Base-by-base conservation (phyloP, 768 basidiomycete genomes). In the Lepiota venenata region DNA sequence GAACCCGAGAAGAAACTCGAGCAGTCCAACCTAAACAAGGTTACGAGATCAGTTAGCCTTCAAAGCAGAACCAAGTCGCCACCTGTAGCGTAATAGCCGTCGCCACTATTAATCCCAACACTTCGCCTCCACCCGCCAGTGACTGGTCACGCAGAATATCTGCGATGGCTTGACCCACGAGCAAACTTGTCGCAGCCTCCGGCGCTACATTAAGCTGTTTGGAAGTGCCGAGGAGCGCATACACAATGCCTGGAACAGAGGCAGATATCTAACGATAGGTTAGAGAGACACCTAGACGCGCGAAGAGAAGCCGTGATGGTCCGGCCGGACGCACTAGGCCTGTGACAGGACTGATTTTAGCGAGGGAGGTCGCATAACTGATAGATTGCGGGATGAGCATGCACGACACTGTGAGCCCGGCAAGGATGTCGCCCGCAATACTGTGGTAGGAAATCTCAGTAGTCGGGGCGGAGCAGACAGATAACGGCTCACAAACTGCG, bases 331-430 rank as follows among this genome's bases (percentile, higher is more conserved):
- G 59, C 63, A 91, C 90, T 64, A 98, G 72, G 47, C 95, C 95
- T 41, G 91, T 81, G 2, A 91, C 80, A 11, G 94, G 93, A 57
- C 83, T 88, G 38, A 97, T 72, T 60, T 90, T 84, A 15, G 94
- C 93, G 10, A 98, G 74, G 0, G 92, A 88, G 2, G 89, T 84
- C 7, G 92, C 95, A 64, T 98, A 97, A 66, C 90, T 92, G 66
- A 97, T 89, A 1, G 91, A 90, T 67, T 91, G 87, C 5, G 91
- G 89, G 63, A 91, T 88, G 41, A 91, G 76, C 79, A 91, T 88
- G 47, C 83, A 85, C 16, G 89, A 88, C 8, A 97, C 84, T 0
- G 93, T 93, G 25, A 93, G 63, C 15, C 94, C 95, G 22, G 91
- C 91, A 0, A 93, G 74, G n/a, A 91, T 61, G 67, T 95, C 92